These are phyloP conservation scores for Fusarium nurragi DNA, from an alignment of 2,329 filamentous ascomycete genomes.

Conservation along the genomic window DNA sequence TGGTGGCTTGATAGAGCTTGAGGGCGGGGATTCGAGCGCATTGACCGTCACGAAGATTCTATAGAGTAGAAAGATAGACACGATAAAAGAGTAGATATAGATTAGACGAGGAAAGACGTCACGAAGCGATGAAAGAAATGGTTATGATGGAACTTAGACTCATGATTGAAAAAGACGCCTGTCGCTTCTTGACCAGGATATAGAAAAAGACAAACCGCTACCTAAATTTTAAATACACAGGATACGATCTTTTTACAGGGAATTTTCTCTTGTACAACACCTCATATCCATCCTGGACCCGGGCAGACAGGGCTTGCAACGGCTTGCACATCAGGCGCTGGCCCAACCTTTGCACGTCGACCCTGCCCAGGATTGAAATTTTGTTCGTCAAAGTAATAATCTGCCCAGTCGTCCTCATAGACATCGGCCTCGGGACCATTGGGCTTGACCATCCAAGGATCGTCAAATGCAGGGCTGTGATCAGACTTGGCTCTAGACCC, in stretches of 20 bases:
- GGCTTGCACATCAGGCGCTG: conserved; percentile 15
- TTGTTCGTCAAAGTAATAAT: conserved; percentile 47
- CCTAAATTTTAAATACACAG: conserved; percentile 16
- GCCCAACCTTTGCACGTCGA: conserved; percentile 4
- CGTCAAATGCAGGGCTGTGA: conserved; percentile 20
- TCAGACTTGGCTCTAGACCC: conserved; percentile 3
- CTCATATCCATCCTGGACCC: conserved; percentile 41
- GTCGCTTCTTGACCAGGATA: conserved; percentile 25
- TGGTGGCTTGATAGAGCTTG: conserved; percentile 63
- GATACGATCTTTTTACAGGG: conserved; percentile 11
- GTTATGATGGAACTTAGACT: conserved; percentile 29
- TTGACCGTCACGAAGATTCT: conserved; percentile 63
- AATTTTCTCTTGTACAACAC: background rate
- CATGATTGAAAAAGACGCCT: conserved; percentile 28
- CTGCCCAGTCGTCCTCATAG: conserved; percentile 45
- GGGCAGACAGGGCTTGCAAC: conserved; percentile 37
- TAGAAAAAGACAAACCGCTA: conserved; percentile 27
- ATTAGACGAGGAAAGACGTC: conserved; percentile 16
- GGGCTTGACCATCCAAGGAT: conserved; percentile 21
- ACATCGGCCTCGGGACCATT: conserved; percentile 24
- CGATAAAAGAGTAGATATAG: conserved; percentile 19
- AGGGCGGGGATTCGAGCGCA: conserved; percentile 56
- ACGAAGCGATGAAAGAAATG: conserved; percentile 35
- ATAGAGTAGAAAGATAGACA: conserved; percentile 42
- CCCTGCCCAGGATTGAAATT: conserved; percentile 30